Evolutionary conservation across 2,329 filamentous ascomycete genomes (phyloP), one percentile per base, ranked within the genome.

Genomic region (Cordyceps cateniannulata): DNA sequence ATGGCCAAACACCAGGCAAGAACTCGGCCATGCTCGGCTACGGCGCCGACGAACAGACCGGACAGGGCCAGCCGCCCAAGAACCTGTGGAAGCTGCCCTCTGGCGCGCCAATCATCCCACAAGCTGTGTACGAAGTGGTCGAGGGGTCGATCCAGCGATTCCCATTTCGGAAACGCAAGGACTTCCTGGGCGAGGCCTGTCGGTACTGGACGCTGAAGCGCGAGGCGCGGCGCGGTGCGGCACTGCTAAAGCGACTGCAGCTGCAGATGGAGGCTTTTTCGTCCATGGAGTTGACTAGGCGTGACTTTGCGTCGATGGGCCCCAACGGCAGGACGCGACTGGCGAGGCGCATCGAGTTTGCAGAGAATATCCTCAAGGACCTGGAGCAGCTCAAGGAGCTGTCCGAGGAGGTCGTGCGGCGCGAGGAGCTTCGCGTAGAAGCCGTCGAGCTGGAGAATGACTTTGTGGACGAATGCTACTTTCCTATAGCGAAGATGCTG

Each of bases 171-270:
- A 96, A 95, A 71, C 86, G 92, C 57, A 96, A 96, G 70, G 93
- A 97, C 63, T 99, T 91, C 72, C 87, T 96, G 2, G 88, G 91
- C 61, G 93, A 97, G 73, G 90, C 90, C 2, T 98, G 93, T 76
- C 92, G 91, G 67, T 99, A 98, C 75, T 99, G 95, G 95, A 98
- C 95, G 0, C 75, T 99, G 64, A 99, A 99, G 77, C 86, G 95
- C 60, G 95, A 99, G 73, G 90, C 93, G 63, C 86, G 95, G 38
- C 84, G 95, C 62, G 95, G 95, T 51, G 95, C 95, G 32, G 91
- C 95, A 4, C 80, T 99, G 60, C 82, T 99, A 62, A 98, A 98
- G 76, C 86, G 95, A 40, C 81, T 99, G 22, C 95, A 99, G 72
- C 77, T 98, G 61, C 93, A 97, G 73, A 89, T 97, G 82, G 93